phyloP scores from a whole-genome alignment of 306 rosid genomes.

The Luffa aegyptiaca region DNA sequence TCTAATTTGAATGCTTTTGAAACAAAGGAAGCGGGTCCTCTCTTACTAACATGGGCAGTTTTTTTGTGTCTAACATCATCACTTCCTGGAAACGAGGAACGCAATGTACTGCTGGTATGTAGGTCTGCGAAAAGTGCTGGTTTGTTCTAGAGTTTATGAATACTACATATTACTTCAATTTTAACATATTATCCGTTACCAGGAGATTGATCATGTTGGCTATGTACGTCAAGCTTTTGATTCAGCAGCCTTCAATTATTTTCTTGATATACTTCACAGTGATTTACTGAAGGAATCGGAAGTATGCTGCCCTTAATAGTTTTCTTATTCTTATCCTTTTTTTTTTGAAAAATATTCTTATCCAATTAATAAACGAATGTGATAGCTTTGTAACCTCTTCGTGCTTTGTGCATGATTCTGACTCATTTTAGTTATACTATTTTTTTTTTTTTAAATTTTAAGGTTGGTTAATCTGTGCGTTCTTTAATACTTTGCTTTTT shows the following conservation, averaged over 20 bases:
- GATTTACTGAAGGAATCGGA: conserved; percentile 70
- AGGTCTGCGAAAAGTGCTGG: conserved; percentile 15
- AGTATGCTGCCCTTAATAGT: conserved; percentile 40
- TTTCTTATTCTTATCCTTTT: conserved; percentile 1
- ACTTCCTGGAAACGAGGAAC: conserved; percentile 72
- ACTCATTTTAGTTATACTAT: neutral
- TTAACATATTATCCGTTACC: conserved; percentile 10
- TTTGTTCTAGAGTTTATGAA: conserved; percentile 4
- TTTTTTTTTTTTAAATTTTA: too few species aligned
- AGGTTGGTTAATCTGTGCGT: neutral
- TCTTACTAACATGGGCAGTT: conserved; percentile 87
- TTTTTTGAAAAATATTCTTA: neutral
- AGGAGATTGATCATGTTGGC: conserved; percentile 90
- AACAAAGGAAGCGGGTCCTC: conserved; percentile 72
- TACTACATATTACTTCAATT: neutral
- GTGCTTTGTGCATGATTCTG: neutral
- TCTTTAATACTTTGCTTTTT: neutral
- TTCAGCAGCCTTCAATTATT: conserved; percentile 50
- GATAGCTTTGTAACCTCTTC: conserved; percentile 2
- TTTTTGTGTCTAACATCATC: conserved; percentile 72
- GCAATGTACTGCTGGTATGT: conserved; percentile 49
- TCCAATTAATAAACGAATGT: neutral
- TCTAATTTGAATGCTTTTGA: conserved; percentile 58
- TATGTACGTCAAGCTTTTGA: conserved; percentile 90
- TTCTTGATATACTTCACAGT: conserved; percentile 66